Evolutionary conservation across 169 alveolate genomes (phyloP).

Genomic region (Plasmodium malariae): DNA sequence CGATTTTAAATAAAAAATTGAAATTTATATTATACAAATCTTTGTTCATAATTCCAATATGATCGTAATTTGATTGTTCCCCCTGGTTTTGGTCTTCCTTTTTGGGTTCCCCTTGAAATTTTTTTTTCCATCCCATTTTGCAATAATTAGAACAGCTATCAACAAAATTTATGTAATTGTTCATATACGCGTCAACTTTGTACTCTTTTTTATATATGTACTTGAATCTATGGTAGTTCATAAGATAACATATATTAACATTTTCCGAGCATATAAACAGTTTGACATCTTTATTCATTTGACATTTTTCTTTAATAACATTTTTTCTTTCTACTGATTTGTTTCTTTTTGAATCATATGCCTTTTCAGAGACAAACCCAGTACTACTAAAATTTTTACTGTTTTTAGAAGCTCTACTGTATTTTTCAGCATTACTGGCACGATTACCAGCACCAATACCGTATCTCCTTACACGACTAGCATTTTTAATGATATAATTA

Average conservation of each 20-base stretch:
- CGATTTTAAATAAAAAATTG: slow-evolving; percentile 44
- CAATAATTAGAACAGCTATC: slow-evolving; percentile 69
- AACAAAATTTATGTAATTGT: slow-evolving; percentile 39
- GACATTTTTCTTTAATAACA: background rate
- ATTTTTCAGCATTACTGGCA: no score
- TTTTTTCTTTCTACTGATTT: background rate
- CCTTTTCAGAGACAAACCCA: background rate
- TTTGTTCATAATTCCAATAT: slow-evolving; percentile 70
- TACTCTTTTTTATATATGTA: slow-evolving; percentile 42
- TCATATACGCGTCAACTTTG: slow-evolving; percentile 65
- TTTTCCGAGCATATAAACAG: slow-evolving; percentile 37
- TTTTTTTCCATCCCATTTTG: background rate
- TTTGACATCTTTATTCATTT: slow-evolving; percentile 6
- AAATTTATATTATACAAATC: slow-evolving; percentile 68
- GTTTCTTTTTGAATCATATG: background rate
- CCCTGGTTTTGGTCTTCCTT: background rate
- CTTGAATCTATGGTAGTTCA: slow-evolving; percentile 57
- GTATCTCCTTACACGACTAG: no score
- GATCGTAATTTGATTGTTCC: slow-evolving; percentile 21
- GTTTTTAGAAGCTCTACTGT: background rate
- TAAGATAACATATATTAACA: slow-evolving; percentile 70
- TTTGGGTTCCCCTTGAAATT: background rate
- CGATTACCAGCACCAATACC: no score
- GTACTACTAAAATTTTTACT: background rate
- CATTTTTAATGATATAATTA: no score